Evolutionary conservation across 331 rosid species (phyloP), one percentile per base, ranked within the genome.

Genomic region (Acacia concinna): DNA sequence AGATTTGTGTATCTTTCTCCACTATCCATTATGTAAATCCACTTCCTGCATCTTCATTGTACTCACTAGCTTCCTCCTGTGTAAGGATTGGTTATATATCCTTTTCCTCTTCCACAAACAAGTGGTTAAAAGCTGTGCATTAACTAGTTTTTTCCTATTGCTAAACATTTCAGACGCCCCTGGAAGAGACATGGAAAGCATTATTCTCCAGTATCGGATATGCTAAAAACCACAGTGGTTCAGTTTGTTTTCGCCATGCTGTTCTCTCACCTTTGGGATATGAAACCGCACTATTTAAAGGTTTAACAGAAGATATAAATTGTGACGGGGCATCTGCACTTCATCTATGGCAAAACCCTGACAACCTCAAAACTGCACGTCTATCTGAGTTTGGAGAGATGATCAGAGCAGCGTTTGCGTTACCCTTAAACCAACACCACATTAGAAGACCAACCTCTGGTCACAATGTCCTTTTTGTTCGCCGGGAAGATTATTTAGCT

Each of bases 381-480:
- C 65, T 95, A 51, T 93, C 93, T 5, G 99, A 95, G 89, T 95
- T 95, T 76, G 99, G 99, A 77, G 99, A 95, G 80, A 93, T 95
- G 91, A 64, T 93, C 64, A 87, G 89, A 79, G 96, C 97, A 52
- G 85, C 97, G 49, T 95, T 95, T 81, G 88, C 79, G 74, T 81
- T 93, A 43, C 88, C 96, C 18, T 77, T 95, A 68, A 81, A 86
- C 71, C 40, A 72, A 74, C 93, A 84, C 66, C 87, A 35, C 35
- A 27, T 28, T 57, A 85, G 86, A 73, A 88, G 78, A 79, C 85
- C 90, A 37, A 56, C 38, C 62, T 86, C 86, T 28, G 86, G 87
- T 57, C 87, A 81, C 64, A 90, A 91, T 69, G 87, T 95, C 78
- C 99, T 95, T 64, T 93, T 95, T 74, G 94, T 95, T 80, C 91